Percentiles rank a stretch among this genome's conserved stretches.
phyloP scores from a whole-genome alignment of 495 filamentous ascomycete species.

The Penicillium atrosanguineum region DNA sequence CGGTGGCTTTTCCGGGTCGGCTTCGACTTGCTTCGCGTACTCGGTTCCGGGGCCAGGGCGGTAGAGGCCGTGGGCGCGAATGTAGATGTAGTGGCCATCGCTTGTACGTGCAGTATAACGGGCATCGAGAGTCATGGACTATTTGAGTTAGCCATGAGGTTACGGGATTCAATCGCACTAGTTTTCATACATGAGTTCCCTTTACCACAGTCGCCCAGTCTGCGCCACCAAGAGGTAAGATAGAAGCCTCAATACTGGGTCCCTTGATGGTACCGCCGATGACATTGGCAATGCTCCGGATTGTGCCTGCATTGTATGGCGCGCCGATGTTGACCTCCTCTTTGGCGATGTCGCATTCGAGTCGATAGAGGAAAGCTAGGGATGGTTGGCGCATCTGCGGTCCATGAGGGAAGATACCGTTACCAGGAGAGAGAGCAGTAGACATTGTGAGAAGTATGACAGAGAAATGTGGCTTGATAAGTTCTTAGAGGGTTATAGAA shows the following conservation, averaged over 20 bases:
- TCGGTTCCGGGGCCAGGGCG: constrained; percentile 31
- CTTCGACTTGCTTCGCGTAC: constrained; percentile 25
- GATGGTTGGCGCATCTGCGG: constrained; percentile 30
- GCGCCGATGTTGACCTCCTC: constrained; percentile 28
- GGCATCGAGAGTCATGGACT: constrained; percentile 36
- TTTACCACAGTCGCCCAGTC: constrained; percentile 34
- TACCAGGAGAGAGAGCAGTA: constrained; percentile 19
- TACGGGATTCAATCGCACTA: too few relatives aligned
- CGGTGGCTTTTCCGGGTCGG: constrained; percentile 18
- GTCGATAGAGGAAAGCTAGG: constrained; percentile 24
- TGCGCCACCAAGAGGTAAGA: constrained; percentile 29
- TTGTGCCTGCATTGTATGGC: constrained; percentile 20
- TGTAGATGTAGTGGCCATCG: constrained; percentile 27
- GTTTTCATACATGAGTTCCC: constrained; percentile 26
- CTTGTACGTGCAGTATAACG: constrained; percentile 29
- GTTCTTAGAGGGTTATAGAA: background rate
- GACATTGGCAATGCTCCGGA: constrained; percentile 32
- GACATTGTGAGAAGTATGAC: constrained; percentile 9
- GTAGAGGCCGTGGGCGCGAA: constrained; percentile 34
- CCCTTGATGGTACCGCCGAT: constrained; percentile 28
- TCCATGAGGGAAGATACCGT: constrained; percentile 22
- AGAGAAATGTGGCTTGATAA: background rate
- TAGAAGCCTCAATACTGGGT: constrained; percentile 20
- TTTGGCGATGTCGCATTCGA: constrained; percentile 25
- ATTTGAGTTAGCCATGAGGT: background rate